Percentiles rank a stretch among this genome's conserved stretches.
Evolutionary conservation across 192 early-diverging fungal genomes (phyloP).

Genomic region (Borealophlyctis nickersoniae): DNA sequence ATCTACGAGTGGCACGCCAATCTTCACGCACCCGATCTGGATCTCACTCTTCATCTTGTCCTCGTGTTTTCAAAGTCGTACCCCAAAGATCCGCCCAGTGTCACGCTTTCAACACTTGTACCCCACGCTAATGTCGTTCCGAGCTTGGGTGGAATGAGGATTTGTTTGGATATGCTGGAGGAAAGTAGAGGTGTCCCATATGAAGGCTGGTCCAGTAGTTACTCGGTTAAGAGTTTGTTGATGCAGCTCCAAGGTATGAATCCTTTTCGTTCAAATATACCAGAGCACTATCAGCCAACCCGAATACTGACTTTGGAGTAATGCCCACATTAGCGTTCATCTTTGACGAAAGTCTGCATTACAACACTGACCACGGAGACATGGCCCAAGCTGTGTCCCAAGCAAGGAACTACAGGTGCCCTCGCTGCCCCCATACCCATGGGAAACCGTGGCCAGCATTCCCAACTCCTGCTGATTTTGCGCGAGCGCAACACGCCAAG

Average conservation of each 20-base stretch:
- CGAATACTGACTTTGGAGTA: neutral
- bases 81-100: conserved; percentile 15
- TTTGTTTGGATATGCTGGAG: conserved; percentile 18
- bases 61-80: conserved; percentile 17
- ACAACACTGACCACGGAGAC: neutral
- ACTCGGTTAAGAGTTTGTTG: conserved; percentile 11
- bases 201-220: conserved; percentile 12
- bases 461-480: neutral
- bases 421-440: neutral
- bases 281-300: neutral
- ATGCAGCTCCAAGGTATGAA: conserved; percentile 11
- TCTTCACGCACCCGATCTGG: neutral
- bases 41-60: conserved; percentile 14
- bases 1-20: conserved; percentile 24
- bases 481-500: neutral
- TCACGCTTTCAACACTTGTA: conserved; percentile 11
- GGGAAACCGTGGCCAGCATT: conserved; percentile 3
- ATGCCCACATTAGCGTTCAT: conserved; percentile 11
- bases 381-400: conserved; percentile 4
- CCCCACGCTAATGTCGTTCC: conserved; percentile 20
- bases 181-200: neutral
- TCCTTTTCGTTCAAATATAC: neutral
- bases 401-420: conserved; percentile 8
- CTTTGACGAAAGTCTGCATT: conserved; percentile 7
- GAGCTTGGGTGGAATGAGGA: conserved; percentile 9